phyloP scores from a whole-genome alignment of 208 protist genomes.

The Kentomonas sorsogonicus region DNA sequence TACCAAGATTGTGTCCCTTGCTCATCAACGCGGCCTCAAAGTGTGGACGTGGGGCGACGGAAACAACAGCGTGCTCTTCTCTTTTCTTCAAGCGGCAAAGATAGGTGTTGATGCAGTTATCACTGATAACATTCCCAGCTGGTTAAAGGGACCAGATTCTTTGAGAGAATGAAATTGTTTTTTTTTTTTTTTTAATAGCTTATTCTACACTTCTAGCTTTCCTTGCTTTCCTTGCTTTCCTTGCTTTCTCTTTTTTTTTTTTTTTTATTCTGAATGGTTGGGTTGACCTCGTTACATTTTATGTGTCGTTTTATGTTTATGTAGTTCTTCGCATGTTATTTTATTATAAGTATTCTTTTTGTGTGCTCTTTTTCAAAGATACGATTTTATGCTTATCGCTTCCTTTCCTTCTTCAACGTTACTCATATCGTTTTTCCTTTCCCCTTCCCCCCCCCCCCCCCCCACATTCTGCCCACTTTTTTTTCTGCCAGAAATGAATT shows the following conservation, averaged over 20 bases:
- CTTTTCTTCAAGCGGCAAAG: conserved; percentile 34
- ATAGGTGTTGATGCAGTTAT: conserved; percentile 74
- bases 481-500: no score
- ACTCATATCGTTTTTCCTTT: neutral
- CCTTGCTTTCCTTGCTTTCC: conserved; percentile 6
- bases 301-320: neutral
- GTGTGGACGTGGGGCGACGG: conserved; percentile 75
- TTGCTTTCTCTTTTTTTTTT: neutral
- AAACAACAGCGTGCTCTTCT: conserved; percentile 57
- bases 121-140: conserved; percentile 59
- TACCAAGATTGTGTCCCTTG: conserved; percentile 31
- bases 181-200: conserved; percentile 9
- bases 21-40: conserved; percentile 39
- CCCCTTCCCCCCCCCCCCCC: neutral
- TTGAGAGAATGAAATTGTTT: neutral
- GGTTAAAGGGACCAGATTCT: no score
- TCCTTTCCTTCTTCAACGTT: neutral
- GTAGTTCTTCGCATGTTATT: neutral
- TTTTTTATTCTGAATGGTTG: no score
- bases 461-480: neutral
- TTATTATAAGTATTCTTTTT: no score
- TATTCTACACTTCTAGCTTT: neutral
- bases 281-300: neutral
- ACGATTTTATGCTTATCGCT: neutral
- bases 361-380: neutral